Conservation (phyloP, 345 rosid genomes). For the Boechera retrofracta region DNA sequence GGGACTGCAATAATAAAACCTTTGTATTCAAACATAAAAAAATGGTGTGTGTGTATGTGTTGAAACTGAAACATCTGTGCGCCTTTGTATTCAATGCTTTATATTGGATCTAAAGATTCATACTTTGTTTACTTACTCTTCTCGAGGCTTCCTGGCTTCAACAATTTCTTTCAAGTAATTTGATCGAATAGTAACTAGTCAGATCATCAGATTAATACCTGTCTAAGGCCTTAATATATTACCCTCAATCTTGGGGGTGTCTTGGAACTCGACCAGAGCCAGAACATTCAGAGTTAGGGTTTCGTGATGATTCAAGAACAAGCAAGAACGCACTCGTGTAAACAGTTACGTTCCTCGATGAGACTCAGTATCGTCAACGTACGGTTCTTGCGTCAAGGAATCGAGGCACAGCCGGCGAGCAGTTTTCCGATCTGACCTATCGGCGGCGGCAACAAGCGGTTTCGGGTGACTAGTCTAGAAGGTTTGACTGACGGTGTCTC, state of each 20-base stretch:
- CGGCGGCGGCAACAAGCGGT: slow-evolving; percentile 2
- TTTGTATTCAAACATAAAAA: neutral
- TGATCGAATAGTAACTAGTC: neutral
- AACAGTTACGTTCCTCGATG: neutral
- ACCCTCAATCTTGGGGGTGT: neutral
- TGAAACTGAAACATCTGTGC: neutral
- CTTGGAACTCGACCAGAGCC: neutral
- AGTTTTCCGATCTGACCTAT: neutral
- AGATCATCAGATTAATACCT: neutral
- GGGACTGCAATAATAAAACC: slow-evolving; percentile 7
- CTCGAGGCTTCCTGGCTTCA: neutral
- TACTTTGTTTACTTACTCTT: neutral
- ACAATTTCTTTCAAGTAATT: neutral
- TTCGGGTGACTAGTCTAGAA: neutral
- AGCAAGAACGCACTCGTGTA: neutral
- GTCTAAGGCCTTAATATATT: neutral
- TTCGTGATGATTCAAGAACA: neutral
- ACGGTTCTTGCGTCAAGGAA: neutral
- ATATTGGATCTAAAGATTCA: neutral
- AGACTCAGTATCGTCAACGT: neutral
- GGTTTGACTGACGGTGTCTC: slow-evolving; percentile 21
- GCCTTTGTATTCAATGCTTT: neutral
- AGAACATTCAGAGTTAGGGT: neutral
- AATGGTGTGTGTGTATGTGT: neutral
- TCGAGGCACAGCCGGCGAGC: neutral